Base-by-base conservation (phyloP, 1,284 basidiomycete genomes). In the Takashimella tepidaria region DNA sequence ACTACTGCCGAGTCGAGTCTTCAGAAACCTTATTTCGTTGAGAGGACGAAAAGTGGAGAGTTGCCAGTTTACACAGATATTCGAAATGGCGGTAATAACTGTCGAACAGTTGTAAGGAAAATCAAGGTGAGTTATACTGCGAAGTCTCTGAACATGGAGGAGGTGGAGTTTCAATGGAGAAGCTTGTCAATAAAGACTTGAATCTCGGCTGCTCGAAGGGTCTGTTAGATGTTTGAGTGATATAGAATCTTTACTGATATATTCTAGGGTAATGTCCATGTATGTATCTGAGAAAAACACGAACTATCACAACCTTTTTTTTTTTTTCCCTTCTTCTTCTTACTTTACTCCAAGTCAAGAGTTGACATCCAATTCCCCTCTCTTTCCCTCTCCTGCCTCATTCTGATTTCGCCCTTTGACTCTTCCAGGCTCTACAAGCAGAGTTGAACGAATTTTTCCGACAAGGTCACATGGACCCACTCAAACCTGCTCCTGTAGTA, bases 41-140 rank as follows among this genome's bases (percentile, higher is more conserved):
- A 50, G 26, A 46, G 63, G n/a, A 64, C 58, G 4, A 44, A 43
- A 23, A 49, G 22, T 44, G 62, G 62, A 37, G 47, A 60, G 46
- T 57, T 72, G 37, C 70, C 70, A 12, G 70, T 72, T 19, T 72
- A 72, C 53, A 61, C 66, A 21, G 66, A 67, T 46, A 50, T 63
- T 24, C 58, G 61, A 52, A 67, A 64, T 53, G 67, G 62, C 4
- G 58, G 62, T 21, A 68, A 57, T 25, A 41, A 53, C 31, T 40
- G 26, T 10, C 46, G 41, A 45, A 72, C 70, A 5, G 47, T 69
- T 4, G 58, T 72, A 8, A 47, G 70, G 41, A 66, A 61, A 51
- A 56, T 72, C 19, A 58, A 61, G 49, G 69, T 68, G 43, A 61
- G 65, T 59, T 44, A 23, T 6, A 24, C 27, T 22, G 45, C 50